phyloP scores from a whole-genome alignment of 495 filamentous ascomycete species.

The Podospora pseudopauciseta region DNA sequence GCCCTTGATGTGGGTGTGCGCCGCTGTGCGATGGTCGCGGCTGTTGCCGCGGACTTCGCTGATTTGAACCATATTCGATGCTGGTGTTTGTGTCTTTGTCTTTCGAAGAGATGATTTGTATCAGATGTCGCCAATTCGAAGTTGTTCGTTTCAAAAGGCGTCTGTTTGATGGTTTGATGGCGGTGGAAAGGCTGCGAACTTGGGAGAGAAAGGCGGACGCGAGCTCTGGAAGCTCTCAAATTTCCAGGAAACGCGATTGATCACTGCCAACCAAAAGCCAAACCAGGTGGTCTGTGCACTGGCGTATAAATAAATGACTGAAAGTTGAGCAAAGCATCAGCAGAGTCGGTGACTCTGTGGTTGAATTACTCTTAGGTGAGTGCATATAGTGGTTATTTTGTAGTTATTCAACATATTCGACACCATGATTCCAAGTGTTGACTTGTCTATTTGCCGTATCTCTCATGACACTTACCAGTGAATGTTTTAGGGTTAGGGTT shows the following conservation, averaged over 20 bases:
- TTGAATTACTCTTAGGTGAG: neutral
- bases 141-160: neutral
- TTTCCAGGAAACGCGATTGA: constrained; percentile 17
- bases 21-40: constrained; percentile 91
- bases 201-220: constrained; percentile 6
- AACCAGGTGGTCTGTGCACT: constrained; percentile 17
- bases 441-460: too few species aligned
- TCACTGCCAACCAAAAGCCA: neutral
- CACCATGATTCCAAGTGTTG: too few species aligned
- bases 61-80: constrained; percentile 74
- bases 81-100: neutral
- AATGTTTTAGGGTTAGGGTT: neutral
- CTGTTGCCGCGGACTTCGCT: constrained; percentile 93
- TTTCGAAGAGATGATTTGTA: neutral
- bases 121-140: neutral
- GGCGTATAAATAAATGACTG: neutral
- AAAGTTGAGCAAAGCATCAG: neutral
- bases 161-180: constrained; percentile 5
- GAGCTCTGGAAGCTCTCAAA: constrained; percentile 30
- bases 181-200: constrained; percentile 2
- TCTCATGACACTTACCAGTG: too few species aligned
- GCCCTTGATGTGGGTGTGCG: constrained; percentile 96
- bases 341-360: neutral
- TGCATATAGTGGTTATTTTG: too few species aligned
- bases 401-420: too few species aligned